phyloP scores from a whole-genome alignment of 163 green algal species.

The Chloromonas sp. region DNA sequence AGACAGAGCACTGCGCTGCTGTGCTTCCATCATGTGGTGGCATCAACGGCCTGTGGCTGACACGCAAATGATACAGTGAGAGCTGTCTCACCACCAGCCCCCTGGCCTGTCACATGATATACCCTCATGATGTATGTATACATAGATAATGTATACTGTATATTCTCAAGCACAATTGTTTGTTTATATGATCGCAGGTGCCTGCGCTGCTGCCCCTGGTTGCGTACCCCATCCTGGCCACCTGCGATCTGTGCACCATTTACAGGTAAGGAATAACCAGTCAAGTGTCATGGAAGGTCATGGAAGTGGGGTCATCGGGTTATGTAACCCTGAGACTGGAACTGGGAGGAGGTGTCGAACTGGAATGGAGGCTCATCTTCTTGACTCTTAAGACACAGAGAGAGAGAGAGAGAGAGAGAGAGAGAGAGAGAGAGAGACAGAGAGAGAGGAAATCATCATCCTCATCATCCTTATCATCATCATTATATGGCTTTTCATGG shows the following conservation, averaged over 20 bases:
- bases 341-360: too few relatives aligned
- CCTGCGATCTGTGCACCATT: conserved; percentile 67
- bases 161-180: not conserved
- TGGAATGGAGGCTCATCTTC: not conserved
- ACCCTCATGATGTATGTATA: not conserved
- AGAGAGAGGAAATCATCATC: not conserved
- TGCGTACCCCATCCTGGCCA: conserved; percentile 58
- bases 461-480: not conserved
- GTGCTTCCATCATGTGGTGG: too few relatives aligned
- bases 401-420: not conserved
- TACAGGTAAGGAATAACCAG: conserved; percentile 20
- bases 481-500: not conserved
- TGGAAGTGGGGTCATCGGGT: not conserved
- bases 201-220: conserved; percentile 50
- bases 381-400: not conserved
- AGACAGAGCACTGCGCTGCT: too few relatives aligned
- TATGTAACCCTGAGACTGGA: too few relatives aligned
- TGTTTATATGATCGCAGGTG: not conserved
- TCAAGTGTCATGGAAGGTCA: not conserved
- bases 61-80: not conserved
- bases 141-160: too few relatives aligned
- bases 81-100: not conserved
- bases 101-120: not conserved
- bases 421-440: not conserved
- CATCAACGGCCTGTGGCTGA: not conserved